Evolutionary conservation across 2,329 filamentous ascomycete genomes (phyloP).

Genomic region (Emericellopsis cladophorae): DNA sequence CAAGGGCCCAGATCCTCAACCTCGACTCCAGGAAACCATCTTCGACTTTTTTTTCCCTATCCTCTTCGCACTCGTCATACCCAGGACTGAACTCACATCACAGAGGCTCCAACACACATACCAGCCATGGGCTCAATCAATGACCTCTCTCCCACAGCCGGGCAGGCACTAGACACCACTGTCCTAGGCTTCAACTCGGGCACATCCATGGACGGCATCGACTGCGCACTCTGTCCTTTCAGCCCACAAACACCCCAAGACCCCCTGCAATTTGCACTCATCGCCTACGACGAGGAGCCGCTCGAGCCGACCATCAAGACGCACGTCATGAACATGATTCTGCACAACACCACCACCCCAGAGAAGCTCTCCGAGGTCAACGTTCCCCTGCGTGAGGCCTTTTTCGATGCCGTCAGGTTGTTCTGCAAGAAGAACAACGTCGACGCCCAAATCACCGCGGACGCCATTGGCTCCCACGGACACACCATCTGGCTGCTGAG

Average conservation of each 20-base stretch:
- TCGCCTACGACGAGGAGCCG: slow-evolving; percentile 44
- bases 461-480: slow-evolving; percentile 42
- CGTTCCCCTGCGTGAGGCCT: slow-evolving; percentile 41
- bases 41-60: not conserved
- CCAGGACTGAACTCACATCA: not conserved
- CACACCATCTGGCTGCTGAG: slow-evolving; percentile 44
- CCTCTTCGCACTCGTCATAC: not conserved
- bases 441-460: slow-evolving; percentile 25
- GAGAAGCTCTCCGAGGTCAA: slow-evolving; percentile 44
- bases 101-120: not conserved
- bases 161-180: slow-evolving; percentile 15
- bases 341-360: slow-evolving; percentile 37
- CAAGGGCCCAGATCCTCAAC: no score
- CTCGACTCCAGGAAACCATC: no score
- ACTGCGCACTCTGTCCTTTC: slow-evolving; percentile 45
- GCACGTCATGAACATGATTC: slow-evolving; percentile 43
- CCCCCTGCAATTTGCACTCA: slow-evolving; percentile 41
- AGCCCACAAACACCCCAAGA: slow-evolving; percentile 34
- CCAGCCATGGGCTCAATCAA: not conserved
- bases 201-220: slow-evolving; percentile 40
- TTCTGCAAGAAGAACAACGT: slow-evolving; percentile 21
- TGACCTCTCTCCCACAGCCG: not conserved
- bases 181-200: slow-evolving; percentile 38
- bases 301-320: slow-evolving; percentile 40
- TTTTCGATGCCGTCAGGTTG: slow-evolving; percentile 31